Base-by-base conservation (phyloP, 2,329 filamentous ascomycete genomes). In the Cercospora berteroae region DNA sequence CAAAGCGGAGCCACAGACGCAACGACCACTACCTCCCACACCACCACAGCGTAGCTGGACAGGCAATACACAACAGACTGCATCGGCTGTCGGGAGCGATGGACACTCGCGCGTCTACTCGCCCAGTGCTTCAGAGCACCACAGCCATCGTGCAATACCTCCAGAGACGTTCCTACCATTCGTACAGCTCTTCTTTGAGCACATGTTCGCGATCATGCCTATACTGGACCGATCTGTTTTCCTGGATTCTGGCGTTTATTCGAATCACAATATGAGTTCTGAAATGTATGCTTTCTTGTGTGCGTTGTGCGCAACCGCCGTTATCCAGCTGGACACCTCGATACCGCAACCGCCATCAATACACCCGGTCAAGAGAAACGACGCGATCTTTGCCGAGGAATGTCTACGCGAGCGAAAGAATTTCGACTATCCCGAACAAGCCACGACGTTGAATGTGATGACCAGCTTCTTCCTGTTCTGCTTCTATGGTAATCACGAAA, bases 141-240 rank as follows among this genome's bases (percentile, higher is more conserved):
- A 67, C 39, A 60, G 52, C 9, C 70, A 70, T 10, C 75, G 76
- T 8, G 39, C 63, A 29, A 65, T 78, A 9, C 55, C 71, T 6
- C 65, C 66, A 18, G 74, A 77, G 23, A 68, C 67, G 3, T 78
- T 78, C 42, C 59, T 73, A n/a, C 76, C 76, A 5, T 79, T 77
- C 56, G 70, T 78, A 6, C 71, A 74, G 29, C 72, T 79, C 0
- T 79, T 79, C 73, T 78, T 77, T 65, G 67, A 70, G 8, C 76
- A 79, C 68, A 78, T 79, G 73, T 79, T 76, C 48, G 71, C 73
- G 0, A 78, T 78, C 59, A 79, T 79, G 77, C 77, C 77, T 12
- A 70, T 79, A 9, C 70, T 79, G n/a, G 76, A 78, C 36, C 70
- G 70, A 4, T 71, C 69, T 13, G 61, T 75, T 18, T 79, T 74